Base-by-base conservation (phyloP, 2,329 filamentous ascomycete species). In the Stemphylium lycopersici region DNA sequence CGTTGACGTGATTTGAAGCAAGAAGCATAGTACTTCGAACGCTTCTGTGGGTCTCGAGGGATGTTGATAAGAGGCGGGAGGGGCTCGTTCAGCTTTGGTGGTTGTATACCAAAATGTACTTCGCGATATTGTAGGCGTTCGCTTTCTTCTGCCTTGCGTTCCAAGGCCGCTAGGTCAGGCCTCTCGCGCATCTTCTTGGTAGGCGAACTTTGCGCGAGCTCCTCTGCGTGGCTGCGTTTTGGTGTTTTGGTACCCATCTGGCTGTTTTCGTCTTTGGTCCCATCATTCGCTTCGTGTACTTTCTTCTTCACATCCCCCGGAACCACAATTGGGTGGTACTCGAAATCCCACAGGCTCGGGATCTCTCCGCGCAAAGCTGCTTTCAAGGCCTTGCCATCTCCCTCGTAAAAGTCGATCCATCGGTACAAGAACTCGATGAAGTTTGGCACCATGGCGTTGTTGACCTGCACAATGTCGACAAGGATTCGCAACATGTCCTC, bases 351-450 rank as follows among this genome's bases (percentile, higher is more conserved):
- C 32, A 75, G 46, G 41, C 67, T 72, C 8, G 71, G 72, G 20
- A 75, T 74, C 48, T 75, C 72, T 44, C 56, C 58, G 10, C 59
- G 52, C 26, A 73, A 38, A n/a, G 71, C 72, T 32, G 68, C 68
- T 41, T 68, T 65, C 41, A 74, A 47, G 15, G 71, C 72, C 24
- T 52, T 67, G 2, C 71, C 72, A 49, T 71, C 67, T 18, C 70
- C 69, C 29, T 68, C 62, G 36, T 67, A 66, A 39, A 58, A 71
- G 55, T 75, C 72, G 43, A 75, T 56, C 63, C 66, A 70, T 4
- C 63, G 59, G 39, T 75, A 75, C 6, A 75, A 50, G 22, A 72
- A 71, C 39, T 75, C 72, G 33, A 75, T 63, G 24, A 67, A 70
- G 48, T 74, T 75, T 1, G 72, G 72, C 2, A 75, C 64, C 13